These are phyloP conservation scores for Herpetomonas muscarum DNA, from an alignment of 208 protist genomes.

Conservation along the genomic window DNA sequence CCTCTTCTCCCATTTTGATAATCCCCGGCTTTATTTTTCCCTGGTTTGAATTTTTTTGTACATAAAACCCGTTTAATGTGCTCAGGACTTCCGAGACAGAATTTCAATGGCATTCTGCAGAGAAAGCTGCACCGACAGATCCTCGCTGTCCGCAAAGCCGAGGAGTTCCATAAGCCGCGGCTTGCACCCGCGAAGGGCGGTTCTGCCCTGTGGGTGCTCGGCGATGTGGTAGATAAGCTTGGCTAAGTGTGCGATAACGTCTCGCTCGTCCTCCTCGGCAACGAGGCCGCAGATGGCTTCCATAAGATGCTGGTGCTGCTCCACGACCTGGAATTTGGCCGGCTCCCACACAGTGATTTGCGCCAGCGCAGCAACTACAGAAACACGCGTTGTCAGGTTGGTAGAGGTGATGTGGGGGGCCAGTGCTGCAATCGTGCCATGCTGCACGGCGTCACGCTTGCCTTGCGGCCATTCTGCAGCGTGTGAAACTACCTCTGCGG, in stretches of 20 bases:
- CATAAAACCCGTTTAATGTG: not conserved
- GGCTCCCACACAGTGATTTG: conserved; percentile 76
- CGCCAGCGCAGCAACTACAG: conserved; percentile 52
- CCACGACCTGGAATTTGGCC: conserved; percentile 66
- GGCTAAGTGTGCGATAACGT: conserved; percentile 73
- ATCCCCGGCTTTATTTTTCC: no score
- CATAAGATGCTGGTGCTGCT: conserved; percentile 23
- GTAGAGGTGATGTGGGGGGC: conserved; percentile 45
- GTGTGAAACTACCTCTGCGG: conserved; percentile 53
- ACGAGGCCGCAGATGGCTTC: conserved; percentile 30
- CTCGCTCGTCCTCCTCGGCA: conserved; percentile 64
- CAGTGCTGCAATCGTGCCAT: conserved; percentile 39
- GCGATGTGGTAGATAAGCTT: conserved; percentile 58
- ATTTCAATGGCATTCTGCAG: conserved; percentile 17
- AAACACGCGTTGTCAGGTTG: conserved; percentile 65
- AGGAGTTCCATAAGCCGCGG: conserved; percentile 36
- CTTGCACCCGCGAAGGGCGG: conserved; percentile 31
- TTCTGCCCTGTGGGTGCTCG: conserved; percentile 54
- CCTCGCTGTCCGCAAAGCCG: conserved; percentile 27
- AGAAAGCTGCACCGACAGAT: conserved; percentile 21
- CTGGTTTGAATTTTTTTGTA: not conserved
- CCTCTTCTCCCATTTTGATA: no score
- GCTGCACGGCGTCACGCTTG: conserved; percentile 44
- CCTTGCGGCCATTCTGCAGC: conserved; percentile 49
- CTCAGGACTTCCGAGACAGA: conserved; percentile 22